phyloP scores from a whole-genome alignment of 768 basidiomycete genomes.

The Lentinula edodes region DNA sequence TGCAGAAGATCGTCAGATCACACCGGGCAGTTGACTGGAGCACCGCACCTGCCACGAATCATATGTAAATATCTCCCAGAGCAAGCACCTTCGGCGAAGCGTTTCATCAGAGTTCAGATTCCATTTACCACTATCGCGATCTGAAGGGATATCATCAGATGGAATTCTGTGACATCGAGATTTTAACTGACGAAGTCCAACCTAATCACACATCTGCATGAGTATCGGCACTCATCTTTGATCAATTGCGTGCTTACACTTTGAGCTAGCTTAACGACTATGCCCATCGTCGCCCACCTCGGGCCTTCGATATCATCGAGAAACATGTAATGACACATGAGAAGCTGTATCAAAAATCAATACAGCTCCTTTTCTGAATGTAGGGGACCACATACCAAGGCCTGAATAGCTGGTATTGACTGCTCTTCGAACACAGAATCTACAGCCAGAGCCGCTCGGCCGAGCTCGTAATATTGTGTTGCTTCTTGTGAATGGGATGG shows the following conservation, averaged over 20 bases:
- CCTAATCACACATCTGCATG: constrained; percentile 25
- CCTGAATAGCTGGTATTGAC: constrained; percentile 57
- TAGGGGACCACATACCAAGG: constrained; percentile 37
- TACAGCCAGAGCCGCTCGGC: constrained; percentile 51
- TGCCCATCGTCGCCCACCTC: constrained; percentile 67
- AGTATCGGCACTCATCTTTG: background rate
- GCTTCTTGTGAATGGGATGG: constrained; percentile 50
- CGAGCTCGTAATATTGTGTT: constrained; percentile 55
- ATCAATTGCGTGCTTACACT: constrained; percentile 36
- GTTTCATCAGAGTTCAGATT: constrained; percentile 52
- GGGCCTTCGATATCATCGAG: constrained; percentile 45
- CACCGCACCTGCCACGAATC: constrained; percentile 65
- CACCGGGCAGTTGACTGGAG: background rate
- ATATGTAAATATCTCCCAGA: constrained; percentile 64
- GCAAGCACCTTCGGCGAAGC: constrained; percentile 49
- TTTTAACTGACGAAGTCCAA: constrained; percentile 58
- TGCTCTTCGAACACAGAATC: constrained; percentile 64
- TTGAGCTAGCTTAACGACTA: constrained; percentile 65
- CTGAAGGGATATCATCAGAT: constrained; percentile 26
- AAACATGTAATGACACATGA: constrained; percentile 49
- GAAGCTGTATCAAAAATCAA: constrained; percentile 31
- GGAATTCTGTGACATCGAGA: constrained; percentile 6
- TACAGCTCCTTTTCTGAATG: constrained; percentile 1
- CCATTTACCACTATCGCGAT: constrained; percentile 67
- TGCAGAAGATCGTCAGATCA: constrained; percentile 17